Evolutionary conservation across 2,329 filamentous ascomycete genomes (phyloP).

Genomic region (Beauveria australis): DNA sequence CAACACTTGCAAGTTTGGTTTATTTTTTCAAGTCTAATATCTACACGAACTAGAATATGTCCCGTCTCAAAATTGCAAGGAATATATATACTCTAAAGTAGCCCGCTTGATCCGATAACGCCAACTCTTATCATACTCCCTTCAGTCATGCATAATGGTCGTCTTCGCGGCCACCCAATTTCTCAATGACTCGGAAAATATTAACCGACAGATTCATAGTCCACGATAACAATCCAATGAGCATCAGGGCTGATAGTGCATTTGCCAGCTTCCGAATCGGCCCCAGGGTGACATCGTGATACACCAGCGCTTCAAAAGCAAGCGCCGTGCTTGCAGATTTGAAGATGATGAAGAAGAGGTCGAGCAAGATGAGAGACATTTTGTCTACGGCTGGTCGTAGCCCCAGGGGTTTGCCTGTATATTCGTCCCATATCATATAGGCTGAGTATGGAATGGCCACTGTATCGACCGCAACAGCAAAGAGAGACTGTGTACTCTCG

Average conservation of each 20-base stretch:
- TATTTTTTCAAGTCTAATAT: too few species aligned
- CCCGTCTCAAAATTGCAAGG: neutral
- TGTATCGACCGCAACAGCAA: constrained; percentile 83
- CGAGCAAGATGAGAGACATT: constrained; percentile 79
- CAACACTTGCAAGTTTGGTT: too few species aligned
- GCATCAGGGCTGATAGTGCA: constrained; percentile 67
- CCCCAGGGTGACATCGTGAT: constrained; percentile 31
- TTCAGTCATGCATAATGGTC: constrained; percentile 18
- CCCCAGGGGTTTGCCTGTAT: constrained; percentile 86
- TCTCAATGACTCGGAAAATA: constrained; percentile 61
- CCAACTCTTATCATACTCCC: neutral
- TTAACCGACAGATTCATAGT: constrained; percentile 82
- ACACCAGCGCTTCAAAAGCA: constrained; percentile 76
- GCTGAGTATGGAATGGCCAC: constrained; percentile 83
- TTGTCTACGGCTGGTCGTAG: constrained; percentile 78
- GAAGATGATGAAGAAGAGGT: constrained; percentile 95
- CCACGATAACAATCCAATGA: constrained; percentile 83
- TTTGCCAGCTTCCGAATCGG: constrained; percentile 48
- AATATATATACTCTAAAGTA: neutral
- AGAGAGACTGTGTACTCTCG: constrained; percentile 69
- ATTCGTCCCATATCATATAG: constrained; percentile 96
- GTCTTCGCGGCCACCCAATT: constrained; percentile 48
- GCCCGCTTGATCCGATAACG: constrained; percentile 2
- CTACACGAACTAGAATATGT: neutral
- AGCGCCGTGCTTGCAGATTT: constrained; percentile 87